Conservation (phyloP, 1,139 yeast genomes). For the Diutina neorugosa region DNA sequence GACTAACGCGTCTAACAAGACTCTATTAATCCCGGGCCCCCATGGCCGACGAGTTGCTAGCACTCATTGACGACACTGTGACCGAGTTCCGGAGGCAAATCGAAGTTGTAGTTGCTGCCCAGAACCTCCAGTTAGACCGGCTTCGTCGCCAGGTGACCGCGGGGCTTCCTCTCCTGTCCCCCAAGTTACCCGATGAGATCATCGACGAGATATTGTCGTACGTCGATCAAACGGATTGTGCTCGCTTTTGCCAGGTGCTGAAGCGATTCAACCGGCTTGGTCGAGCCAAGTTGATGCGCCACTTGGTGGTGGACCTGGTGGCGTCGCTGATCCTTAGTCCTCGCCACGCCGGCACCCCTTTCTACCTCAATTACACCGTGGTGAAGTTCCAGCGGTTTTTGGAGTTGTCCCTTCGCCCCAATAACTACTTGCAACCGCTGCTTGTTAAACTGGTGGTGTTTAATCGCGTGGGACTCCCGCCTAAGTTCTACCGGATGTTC, state of each 20-base stretch:
- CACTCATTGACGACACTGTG: not conserved
- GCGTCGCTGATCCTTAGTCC: not conserved
- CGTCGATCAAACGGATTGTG: not conserved
- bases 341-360: not conserved
- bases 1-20: too few relatives aligned
- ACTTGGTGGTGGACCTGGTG: not conserved
- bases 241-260: not conserved
- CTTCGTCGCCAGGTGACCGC: not conserved
- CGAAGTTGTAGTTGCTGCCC: not conserved
- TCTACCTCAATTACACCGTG: not conserved
- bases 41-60: constrained; percentile 2
- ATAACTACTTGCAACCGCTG: not conserved
- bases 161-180: not conserved
- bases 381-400: not conserved
- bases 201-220: not conserved
- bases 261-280: not conserved
- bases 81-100: not conserved
- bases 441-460: not conserved
- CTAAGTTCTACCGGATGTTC: not conserved
- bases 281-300: not conserved
- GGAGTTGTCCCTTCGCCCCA: not conserved
- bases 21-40: not conserved
- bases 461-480: not conserved
- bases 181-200: not conserved
- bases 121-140: not conserved